Conservation (phyloP, 73 alveolate species). For the Tetrahymena borealis region DNA sequence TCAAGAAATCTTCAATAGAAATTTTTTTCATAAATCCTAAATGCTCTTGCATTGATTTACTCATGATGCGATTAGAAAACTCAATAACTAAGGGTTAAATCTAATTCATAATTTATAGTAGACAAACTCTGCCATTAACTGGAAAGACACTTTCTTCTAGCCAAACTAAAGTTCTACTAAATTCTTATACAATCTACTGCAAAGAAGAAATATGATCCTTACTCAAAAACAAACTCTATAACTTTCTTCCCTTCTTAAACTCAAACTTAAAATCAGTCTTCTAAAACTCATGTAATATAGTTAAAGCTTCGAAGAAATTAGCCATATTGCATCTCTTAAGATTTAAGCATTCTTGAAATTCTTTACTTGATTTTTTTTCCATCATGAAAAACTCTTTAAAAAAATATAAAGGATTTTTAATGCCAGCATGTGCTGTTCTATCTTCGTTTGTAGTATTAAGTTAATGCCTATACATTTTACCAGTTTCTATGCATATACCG, state of each 20-base stretch:
- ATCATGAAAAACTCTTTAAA: not conserved
- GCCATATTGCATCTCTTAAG: not conserved
- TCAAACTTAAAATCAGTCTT: not conserved
- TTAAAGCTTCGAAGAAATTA: not conserved
- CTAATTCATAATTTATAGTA: not conserved
- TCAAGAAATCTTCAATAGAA: not conserved
- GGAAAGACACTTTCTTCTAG: not conserved
- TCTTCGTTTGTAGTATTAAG: not conserved
- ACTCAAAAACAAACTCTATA: not conserved
- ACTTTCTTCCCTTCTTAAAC: not conserved
- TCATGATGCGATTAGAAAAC: not conserved
- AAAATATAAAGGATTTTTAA: not conserved
- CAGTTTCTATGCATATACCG: not conserved
- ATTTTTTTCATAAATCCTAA: not conserved
- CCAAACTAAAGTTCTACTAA: not conserved
- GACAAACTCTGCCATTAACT: not conserved
- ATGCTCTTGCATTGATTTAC: not conserved
- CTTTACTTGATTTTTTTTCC: not conserved
- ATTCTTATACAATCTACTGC: not conserved
- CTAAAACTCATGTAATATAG: not conserved
- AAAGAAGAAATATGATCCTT: not conserved
- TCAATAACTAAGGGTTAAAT: not conserved
- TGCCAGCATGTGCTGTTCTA: not conserved
- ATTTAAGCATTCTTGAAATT: not conserved
- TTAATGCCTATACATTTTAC: not conserved